These are phyloP conservation scores for Peribolospora baueri DNA, from an alignment of 768 basidiomycete genomes.

Conservation along the genomic window DNA sequence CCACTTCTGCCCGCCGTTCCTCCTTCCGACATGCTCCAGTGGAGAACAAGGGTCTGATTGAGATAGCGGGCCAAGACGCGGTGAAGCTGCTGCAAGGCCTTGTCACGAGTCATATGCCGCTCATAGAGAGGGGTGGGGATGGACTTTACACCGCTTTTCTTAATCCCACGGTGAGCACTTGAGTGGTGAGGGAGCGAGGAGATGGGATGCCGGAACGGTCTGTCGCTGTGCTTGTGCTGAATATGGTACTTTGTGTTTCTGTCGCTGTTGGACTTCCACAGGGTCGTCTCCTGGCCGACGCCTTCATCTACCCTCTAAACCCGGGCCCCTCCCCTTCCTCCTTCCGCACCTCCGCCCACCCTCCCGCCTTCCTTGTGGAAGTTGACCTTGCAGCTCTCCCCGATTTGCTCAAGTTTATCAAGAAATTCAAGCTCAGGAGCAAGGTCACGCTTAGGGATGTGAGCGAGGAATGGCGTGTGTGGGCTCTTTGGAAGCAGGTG, in stretches of 20 bases:
- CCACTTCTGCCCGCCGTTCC: too few relatives aligned
- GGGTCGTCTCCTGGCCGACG: slow-evolving; percentile 75
- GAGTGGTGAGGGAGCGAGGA: too few relatives aligned
- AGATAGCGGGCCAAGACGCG: slow-evolving; percentile 8
- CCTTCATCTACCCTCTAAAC: slow-evolving; percentile 45
- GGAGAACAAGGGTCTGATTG: too few relatives aligned
- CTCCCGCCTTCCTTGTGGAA: slow-evolving; percentile 25
- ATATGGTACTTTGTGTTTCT: not conserved
- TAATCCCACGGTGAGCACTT: slow-evolving; percentile 9
- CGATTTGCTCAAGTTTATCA: slow-evolving; percentile 32
- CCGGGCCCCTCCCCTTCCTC: slow-evolving; percentile 30
- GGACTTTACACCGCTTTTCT: slow-evolving; percentile 9
- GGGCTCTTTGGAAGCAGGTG: slow-evolving; percentile 39
- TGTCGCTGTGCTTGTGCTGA: not conserved
- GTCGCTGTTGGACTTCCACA: slow-evolving; percentile 14
- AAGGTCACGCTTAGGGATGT: slow-evolving; percentile 65
- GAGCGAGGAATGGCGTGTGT: slow-evolving; percentile 52
- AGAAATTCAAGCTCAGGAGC: slow-evolving; percentile 62
- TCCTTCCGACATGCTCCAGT: too few relatives aligned
- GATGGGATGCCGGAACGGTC: too few relatives aligned
- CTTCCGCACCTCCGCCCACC: slow-evolving; percentile 45
- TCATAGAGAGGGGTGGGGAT: not conserved
- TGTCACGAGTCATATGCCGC: slow-evolving; percentile 11
- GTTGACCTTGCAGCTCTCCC: slow-evolving; percentile 25
- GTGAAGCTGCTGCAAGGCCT: slow-evolving; percentile 14